These are phyloP conservation scores for Vigna mungo DNA, from an alignment of 306 rosid species.

Conservation along the genomic window DNA sequence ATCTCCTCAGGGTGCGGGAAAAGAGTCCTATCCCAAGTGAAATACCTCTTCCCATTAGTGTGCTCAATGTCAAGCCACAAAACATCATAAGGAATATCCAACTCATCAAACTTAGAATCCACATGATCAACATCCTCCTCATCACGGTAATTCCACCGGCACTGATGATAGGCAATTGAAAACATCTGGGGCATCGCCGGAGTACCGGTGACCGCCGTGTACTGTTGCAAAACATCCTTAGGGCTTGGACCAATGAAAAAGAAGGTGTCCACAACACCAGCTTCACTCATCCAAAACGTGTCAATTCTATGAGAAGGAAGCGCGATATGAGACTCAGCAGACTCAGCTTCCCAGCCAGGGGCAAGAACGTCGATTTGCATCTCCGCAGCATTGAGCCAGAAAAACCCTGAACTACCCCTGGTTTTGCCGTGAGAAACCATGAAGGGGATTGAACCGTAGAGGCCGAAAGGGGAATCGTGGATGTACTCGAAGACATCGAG, in stretches of 20 bases:
- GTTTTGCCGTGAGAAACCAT: constrained; percentile 89
- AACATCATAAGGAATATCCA: constrained; percentile 93
- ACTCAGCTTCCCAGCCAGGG: constrained; percentile 82
- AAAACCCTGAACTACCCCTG: constrained; percentile 78
- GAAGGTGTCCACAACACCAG: constrained; percentile 84
- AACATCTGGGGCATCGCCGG: constrained; percentile 87
- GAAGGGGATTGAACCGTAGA: constrained; percentile 89
- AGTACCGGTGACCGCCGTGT: constrained; percentile 76
- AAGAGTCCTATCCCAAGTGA: constrained; percentile 81
- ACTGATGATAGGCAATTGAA: constrained; percentile 87
- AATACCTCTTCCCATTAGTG: constrained; percentile 90
- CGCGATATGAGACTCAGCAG: constrained; percentile 49
- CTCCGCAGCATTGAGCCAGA: constrained; percentile 96
- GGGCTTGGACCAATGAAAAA: constrained; percentile 87
- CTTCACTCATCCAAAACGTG: constrained; percentile 96
- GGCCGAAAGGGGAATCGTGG: constrained; percentile 87
- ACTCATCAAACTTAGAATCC: constrained; percentile 90
- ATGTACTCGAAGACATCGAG: constrained; percentile 88
- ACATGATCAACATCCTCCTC: constrained; percentile 94
- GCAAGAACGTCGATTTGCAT: constrained; percentile 97
- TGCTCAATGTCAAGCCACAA: constrained; percentile 99
- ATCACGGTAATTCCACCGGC: constrained; percentile 95
- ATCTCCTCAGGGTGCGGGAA: constrained; percentile 96
- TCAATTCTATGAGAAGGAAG: constrained; percentile 78
- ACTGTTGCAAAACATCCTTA: constrained; percentile 85